Conservation (phyloP, 1,284 basidiomycete species). For the Cronartium quercuum region DNA sequence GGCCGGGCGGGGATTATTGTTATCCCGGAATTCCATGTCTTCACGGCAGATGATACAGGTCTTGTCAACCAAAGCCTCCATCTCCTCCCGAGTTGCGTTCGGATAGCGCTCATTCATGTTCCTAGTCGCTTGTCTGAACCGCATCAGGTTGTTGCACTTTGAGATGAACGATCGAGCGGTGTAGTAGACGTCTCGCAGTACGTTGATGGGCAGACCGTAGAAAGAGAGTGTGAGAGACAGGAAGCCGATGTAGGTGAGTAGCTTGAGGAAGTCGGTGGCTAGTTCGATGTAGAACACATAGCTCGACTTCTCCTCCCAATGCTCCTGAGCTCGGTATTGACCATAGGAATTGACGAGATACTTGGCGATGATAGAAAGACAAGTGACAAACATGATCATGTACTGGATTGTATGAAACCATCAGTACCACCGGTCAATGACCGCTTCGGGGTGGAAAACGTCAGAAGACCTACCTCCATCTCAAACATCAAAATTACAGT, state of each 20-base stretch:
- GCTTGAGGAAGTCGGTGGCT: conserved; percentile 85
- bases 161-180: conserved; percentile 84
- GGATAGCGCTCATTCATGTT: conserved; percentile 98
- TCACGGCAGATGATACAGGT: conserved; percentile 99
- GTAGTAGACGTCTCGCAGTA: conserved; percentile 91
- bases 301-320: conserved; percentile 98
- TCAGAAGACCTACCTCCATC: conserved; percentile 63
- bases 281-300: conserved; percentile 92
- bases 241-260: conserved; percentile 85
- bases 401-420: conserved; percentile 58
- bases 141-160: conserved; percentile 73
- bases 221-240: conserved; percentile 84
- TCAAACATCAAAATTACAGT: conserved; percentile 89
- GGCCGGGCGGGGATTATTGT: conserved; percentile 41
- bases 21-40: conserved; percentile 66
- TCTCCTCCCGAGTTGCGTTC: conserved; percentile 79
- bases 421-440: background rate
- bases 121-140: conserved; percentile 85
- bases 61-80: conserved; percentile 70
- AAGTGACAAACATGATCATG: conserved; percentile 76
- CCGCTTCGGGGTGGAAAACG: background rate
- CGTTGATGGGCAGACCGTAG: conserved; percentile 94
- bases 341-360: conserved; percentile 82
- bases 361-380: conserved; percentile 70
- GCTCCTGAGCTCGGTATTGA: conserved; percentile 60